Evolutionary conservation across 2,329 filamentous ascomycete species (phyloP), one percentile per base, ranked within the genome.

Genomic region (Rhinocladiella similis): DNA sequence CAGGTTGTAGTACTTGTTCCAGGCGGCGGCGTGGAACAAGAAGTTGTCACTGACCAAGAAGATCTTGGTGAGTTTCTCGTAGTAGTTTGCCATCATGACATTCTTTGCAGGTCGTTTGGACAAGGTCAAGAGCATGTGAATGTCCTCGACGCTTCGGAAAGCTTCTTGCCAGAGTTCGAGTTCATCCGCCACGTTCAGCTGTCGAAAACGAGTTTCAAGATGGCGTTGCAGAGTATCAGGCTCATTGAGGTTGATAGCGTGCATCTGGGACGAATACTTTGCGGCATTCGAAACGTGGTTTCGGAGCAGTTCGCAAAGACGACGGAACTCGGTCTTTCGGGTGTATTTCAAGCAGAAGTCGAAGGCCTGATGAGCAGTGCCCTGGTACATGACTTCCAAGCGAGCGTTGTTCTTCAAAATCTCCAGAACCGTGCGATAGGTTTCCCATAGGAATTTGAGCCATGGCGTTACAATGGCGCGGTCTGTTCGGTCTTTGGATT

Each of bases 11-110:
- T 97, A 97, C 68, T 93, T 85, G 67, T 91, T 95, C 91, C 91
- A 99, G 61, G 94, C 91, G 53, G 94, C 94, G 66, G 94, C 94
- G 72, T 99, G 94, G 86, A 99, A 99, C 45, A 99, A 86, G 74
- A 97, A 97, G 82, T 99, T 99, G 79, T 97, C 94, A 74, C 93
- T 96, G 65, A 97, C 94, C 62, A 99, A 85, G 83, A 99, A 99
- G 74, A 99, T 99, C 63, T 92, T 87, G 39, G 94, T 97, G 56
- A 99, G 86, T 80, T 97, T 97, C 83, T 99, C 94, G 77, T 97
- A 99, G 83, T 99, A 99, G 81, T 97, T 99, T 77, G 94, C 94
- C 94, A 99, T 99, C 94, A 99, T 97, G 72, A 97, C 83, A 73
- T 97, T 97, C 87, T 97, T 97, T 53, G 94, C 88, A 38, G 92